A percentile compares a stretch with the other conserved stretches of the same genome.
Conservation (phyloP, 768 basidiomycete species). For the Lactifluus pinguis region DNA sequence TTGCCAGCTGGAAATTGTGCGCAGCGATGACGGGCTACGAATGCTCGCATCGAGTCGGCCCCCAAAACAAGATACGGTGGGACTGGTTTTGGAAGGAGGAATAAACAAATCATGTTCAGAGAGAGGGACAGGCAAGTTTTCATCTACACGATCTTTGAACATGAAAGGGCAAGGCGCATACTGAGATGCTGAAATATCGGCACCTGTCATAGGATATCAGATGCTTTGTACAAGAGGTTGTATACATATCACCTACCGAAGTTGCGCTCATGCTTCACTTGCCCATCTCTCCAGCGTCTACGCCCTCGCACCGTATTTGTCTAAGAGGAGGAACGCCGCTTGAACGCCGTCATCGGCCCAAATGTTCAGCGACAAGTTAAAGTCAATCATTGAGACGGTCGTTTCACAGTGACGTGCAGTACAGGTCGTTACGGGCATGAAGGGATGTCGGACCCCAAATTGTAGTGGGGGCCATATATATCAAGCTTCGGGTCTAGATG, state of each 20-base stretch:
- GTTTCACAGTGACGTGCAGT: background rate
- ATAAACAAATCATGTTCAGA: background rate
- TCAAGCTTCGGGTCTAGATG: too few relatives aligned
- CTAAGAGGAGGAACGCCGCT: background rate
- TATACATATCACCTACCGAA: background rate
- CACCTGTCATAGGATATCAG: background rate
- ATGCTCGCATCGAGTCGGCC: background rate
- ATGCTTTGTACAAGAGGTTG: background rate
- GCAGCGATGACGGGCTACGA: background rate
- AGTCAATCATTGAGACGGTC: background rate
- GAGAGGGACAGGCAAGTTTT: background rate
- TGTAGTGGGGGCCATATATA: too few relatives aligned
- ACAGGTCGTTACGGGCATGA: constrained; percentile 4
- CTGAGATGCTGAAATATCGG: background rate
- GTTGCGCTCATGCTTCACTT: background rate
- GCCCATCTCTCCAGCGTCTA: background rate
- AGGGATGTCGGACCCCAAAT: background rate
- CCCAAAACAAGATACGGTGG: background rate
- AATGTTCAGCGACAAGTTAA: background rate
- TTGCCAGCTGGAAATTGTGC: constrained; percentile 6
- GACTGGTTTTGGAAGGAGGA: background rate
- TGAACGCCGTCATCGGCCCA: background rate
- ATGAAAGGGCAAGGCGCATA: background rate
- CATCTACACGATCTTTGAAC: background rate
- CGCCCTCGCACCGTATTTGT: background rate